Evolutionary conservation across 2,329 filamentous ascomycete species (phyloP).

Genomic region (Curvularia verruculosa): DNA sequence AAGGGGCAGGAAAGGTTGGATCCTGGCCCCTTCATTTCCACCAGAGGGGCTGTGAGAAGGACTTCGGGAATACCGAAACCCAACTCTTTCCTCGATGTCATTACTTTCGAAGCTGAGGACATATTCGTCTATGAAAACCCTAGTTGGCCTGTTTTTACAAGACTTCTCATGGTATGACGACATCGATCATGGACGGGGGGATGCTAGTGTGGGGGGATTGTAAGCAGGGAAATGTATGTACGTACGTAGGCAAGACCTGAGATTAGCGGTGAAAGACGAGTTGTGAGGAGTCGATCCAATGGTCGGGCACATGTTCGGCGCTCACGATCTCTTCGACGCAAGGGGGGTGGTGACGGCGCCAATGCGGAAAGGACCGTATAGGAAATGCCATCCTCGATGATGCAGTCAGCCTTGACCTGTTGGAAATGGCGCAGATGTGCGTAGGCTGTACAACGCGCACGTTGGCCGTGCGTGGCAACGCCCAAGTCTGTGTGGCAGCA

Average conservation of each 20-base stretch:
- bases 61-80: background rate
- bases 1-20: background rate
- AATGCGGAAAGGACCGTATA: conserved; percentile 14
- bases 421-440: conserved; percentile 6
- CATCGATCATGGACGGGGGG: background rate
- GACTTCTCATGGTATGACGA: conserved; percentile 7
- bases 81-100: background rate
- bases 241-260: conserved; percentile 2
- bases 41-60: background rate
- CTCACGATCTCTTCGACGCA: conserved; percentile 19
- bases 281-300: conserved; percentile 15
- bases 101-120: background rate
- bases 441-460: conserved; percentile 17
- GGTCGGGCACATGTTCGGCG: conserved; percentile 18
- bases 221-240: background rate
- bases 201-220: conserved; percentile 13
- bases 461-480: conserved; percentile 18
- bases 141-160: background rate
- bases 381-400: conserved; percentile 17
- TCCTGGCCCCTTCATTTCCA: conserved; percentile 10
- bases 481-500: conserved; percentile 17
- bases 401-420: conserved; percentile 11
- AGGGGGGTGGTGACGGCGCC: conserved; percentile 12
- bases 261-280: conserved; percentile 13
- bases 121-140: background rate